Percentiles rank a stretch among this genome's conserved stretches.
Conservation (phyloP, 108 stramenopile genomes). For the Fragilariopsis cylindrus region DNA sequence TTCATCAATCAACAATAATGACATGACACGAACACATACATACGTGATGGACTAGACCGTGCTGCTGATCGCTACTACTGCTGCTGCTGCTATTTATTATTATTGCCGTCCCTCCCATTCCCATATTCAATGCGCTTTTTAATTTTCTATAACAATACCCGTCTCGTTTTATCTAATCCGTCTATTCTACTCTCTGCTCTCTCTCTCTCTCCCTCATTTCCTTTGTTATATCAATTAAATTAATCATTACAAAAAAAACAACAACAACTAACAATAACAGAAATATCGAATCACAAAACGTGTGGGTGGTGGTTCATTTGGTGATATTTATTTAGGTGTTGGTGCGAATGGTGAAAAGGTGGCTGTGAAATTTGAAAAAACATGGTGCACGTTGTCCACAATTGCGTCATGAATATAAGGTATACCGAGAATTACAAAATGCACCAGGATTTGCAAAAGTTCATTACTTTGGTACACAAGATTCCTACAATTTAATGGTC, state of each 20-base stretch:
- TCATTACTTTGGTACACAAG: constrained; percentile 96
- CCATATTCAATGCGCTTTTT: too few species aligned
- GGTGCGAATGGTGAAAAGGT: constrained; percentile 91
- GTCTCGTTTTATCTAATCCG: too few species aligned
- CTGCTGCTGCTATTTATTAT: too few species aligned
- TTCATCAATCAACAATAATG: too few species aligned
- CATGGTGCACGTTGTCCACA: constrained; percentile 92
- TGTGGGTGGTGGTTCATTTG: constrained; percentile 99
- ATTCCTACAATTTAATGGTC: constrained; percentile 99
- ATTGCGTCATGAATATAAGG: constrained; percentile 99
- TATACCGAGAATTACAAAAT: constrained; percentile 98
- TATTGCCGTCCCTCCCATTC: too few species aligned
- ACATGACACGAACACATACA: too few species aligned
- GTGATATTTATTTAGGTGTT: constrained; percentile 96
- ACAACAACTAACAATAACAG: constrained; percentile 22
- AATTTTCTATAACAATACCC: too few species aligned
- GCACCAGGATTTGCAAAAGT: constrained; percentile 95
- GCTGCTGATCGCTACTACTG: too few species aligned
- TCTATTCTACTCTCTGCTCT: neutral
- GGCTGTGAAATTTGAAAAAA: constrained; percentile 93
- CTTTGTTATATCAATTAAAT: neutral
- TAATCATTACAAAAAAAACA: too few species aligned
- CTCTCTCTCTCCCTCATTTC: neutral
- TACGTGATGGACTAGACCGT: too few species aligned
- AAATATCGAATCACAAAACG: constrained; percentile 98